Base-by-base conservation (phyloP, 2,329 filamentous ascomycete genomes). In the Bipolaris bicolor region DNA sequence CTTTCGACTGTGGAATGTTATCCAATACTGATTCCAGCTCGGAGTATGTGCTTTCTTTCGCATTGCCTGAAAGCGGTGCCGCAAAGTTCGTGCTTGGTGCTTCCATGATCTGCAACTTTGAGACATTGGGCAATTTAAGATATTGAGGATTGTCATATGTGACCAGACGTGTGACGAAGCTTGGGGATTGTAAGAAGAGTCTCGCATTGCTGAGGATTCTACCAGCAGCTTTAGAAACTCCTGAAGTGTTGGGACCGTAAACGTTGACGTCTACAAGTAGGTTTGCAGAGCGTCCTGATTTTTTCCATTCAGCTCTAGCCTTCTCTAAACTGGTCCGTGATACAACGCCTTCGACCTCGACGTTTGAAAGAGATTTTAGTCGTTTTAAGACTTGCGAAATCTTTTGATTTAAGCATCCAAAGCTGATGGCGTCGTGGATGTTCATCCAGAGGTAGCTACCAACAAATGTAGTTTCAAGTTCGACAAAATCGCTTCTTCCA, bases 91-190 rank as follows among this genome's bases (percentile, higher is more conserved):
- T 24, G 16, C 24, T 51, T 15, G 45, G 45, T 36, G 16, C 15
- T 9, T 43, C 24, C 15, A 40, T 9, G 5, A 43, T 20, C 6
- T 41, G 48, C 20, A 43, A 7, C n/a, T 41, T n/a, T 18, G 48
- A 33, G 16, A 62, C 31, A 34, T 49, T 49, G 18, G 53, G 56
- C 7, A 62, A 33, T 34, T 36, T 46, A 5, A 62, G 40, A 37
- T 52, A 57, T 20, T 62, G 59, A 10, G 52, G 59, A 24, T 62
- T 62, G 16, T 51, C 49, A 43, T 62, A 55, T 13, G 20, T 15
- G 5, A 55, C 10, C 7, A 18, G 41, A 9, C 41, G 26, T 5
- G 33, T 34, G 11, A 52, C 41, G 5, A n/a, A 29, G 16, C 22
- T 24, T 20, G 54, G 57, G 1, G 18, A 7, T 22, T 60, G 57